Percentiles rank a stretch among this genome's conserved stretches.
Conservation (phyloP, 148 eudicot species). For the Persicaria tinctoria region DNA sequence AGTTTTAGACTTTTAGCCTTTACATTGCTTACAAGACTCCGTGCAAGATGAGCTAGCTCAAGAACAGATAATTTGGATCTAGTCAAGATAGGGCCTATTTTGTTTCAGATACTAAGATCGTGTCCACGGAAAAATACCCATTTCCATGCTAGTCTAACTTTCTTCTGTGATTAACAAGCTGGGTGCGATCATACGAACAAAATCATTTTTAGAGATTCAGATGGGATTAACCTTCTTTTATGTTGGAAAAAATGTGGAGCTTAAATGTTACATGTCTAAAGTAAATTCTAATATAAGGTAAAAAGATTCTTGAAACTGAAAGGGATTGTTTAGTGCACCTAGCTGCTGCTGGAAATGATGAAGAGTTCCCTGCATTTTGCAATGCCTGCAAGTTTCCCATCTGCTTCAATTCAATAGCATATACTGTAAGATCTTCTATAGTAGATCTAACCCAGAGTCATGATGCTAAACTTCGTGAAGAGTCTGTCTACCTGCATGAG, state of each 20-base stretch:
- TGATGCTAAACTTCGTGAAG: background rate
- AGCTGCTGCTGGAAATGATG: slow-evolving; percentile 38
- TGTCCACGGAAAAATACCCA: background rate
- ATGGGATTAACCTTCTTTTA: background rate
- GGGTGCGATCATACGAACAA: background rate
- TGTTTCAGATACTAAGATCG: background rate
- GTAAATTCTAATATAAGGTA: background rate
- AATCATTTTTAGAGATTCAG: background rate
- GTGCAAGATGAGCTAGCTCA: no score
- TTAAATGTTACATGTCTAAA: background rate
- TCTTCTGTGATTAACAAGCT: background rate
- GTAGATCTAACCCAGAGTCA: background rate
- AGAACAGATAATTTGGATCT: no score
- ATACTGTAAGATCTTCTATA: background rate
- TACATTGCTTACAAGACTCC: no score
- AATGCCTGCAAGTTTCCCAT: slow-evolving; percentile 46
- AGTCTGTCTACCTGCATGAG: slow-evolving; percentile 52
- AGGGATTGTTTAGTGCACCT: slow-evolving; percentile 22
- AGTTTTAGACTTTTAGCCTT: no score
- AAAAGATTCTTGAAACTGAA: background rate
- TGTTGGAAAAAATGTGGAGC: background rate
- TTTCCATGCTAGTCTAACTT: background rate
- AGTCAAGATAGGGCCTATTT: background rate
- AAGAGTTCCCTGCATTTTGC: slow-evolving; percentile 44
- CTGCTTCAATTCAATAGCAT: slow-evolving; percentile 27